Evolutionary conservation across 163 green algal species (phyloP), one percentile per base, ranked within the genome.

Genomic region (Trebouxia gelatinosa): DNA sequence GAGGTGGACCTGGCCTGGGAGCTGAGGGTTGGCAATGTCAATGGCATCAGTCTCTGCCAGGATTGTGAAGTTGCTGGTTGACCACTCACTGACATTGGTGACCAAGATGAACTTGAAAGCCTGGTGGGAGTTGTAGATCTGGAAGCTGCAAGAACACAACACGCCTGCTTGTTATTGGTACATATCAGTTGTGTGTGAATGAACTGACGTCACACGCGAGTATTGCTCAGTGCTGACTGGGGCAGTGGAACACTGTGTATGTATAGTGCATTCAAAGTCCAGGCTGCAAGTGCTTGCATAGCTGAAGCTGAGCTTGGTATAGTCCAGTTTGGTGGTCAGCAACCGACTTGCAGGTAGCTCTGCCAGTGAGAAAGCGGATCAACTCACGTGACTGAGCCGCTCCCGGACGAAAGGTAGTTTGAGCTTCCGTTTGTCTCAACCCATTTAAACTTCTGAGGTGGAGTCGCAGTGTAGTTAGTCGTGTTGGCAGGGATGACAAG

Each of bases 371-470:
- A n/a, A n/a, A n/a, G n/a, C n/a, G n/a, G n/a, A n/a, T n/a, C n/a
- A n/a, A 34, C 54, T 58, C 28, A 79, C 74, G 54, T 79, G 54
- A 79, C 54, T 35, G 62, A 70, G 54, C 74, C 74, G 2, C 6
- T 61, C 34, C 74, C 54, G 9, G 74, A 46, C 11, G 21, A 31
- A 23, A 59, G 11, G 54, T 70, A 70, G 51, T 40, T 70, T 26
- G 51, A 19, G 23, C 21, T 29, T 26, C 6, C 9, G 64, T 16
- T 23, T 2, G 64, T 71, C 37, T 57, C 13, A 5, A 70, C 11
- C 54, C 74, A 79, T n/a, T 79, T 79, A 35, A 79, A 79, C 34
- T 79, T 79, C 35, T 79, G 74, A 32, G 74, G 74, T 5, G 74
- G 51, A 16, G 74, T 79, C 6, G 51, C 34, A 17, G 51, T 70